Evolutionary conservation across 2,329 filamentous ascomycete genomes (phyloP).

Genomic region (Hypoxylon sp.): DNA sequence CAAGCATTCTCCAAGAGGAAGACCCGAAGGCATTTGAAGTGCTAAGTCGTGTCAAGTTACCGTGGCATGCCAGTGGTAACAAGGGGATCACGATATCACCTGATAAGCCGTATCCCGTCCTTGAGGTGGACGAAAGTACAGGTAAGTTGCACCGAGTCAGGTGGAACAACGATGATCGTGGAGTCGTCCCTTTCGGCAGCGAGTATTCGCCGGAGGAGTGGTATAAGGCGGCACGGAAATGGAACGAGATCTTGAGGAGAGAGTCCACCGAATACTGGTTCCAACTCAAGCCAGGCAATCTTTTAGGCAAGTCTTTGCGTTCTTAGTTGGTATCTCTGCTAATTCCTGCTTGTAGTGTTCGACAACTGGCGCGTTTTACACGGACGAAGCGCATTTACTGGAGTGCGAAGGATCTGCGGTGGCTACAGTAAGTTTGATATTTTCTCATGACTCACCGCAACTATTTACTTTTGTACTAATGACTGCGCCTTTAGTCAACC

Average conservation of each 20-base stretch:
- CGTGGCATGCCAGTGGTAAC: constrained; percentile 91
- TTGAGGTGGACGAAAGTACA: constrained; percentile 66
- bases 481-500: constrained; percentile 67
- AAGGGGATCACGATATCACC: constrained; percentile 84
- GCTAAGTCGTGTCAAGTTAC: constrained; percentile 69
- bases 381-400: constrained; percentile 84
- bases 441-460: constrained; percentile 10
- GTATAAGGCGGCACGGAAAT: constrained; percentile 84
- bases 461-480: constrained; percentile 27
- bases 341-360: constrained; percentile 71
- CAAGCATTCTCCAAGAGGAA: constrained; percentile 66
- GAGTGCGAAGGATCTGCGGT: constrained; percentile 88
- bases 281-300: constrained; percentile 81
- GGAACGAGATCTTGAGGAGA: constrained; percentile 75
- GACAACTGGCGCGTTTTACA: constrained; percentile 97
- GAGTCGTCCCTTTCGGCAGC: constrained; percentile 69
- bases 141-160: constrained; percentile 69
- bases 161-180: constrained; percentile 95
- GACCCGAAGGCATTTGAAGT: constrained; percentile 67
- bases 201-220: constrained; percentile 67
- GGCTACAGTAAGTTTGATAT: constrained; percentile 77
- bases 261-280: constrained; percentile 79
- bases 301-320: constrained; percentile 71
- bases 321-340: constrained; percentile 26
- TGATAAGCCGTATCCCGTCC: constrained; percentile 75